Evolutionary conservation across 352 stramenopile species (phyloP).

Genomic region (Pythium aristosporum): DNA sequence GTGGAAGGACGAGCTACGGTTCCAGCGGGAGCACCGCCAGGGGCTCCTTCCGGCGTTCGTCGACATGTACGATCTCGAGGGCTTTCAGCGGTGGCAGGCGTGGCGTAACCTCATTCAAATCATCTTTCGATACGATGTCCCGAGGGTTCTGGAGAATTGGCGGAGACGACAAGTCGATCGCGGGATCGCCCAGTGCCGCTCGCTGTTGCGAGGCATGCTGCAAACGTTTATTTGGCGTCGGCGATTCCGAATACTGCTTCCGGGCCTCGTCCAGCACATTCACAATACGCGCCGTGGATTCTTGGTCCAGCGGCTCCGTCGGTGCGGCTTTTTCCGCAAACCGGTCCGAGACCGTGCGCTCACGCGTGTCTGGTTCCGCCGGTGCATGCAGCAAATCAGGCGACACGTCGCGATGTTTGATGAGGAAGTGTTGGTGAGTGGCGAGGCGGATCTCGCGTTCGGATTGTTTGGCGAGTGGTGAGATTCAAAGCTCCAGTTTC

Average conservation of each 20-base stretch:
- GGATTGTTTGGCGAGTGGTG: conserved; percentile 2
- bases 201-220: neutral
- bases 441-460: neutral
- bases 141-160: neutral
- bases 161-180: neutral
- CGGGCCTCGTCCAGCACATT: neutral
- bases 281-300: neutral
- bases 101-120: neutral
- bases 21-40: neutral
- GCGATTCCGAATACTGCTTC: neutral
- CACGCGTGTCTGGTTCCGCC: neutral
- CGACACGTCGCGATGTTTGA: neutral
- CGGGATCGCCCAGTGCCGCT: neutral
- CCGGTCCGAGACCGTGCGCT: neutral
- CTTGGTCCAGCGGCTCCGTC: neutral
- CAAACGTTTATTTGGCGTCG: conserved; percentile 10
- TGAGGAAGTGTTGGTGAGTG: neutral
- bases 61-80: conserved; percentile 31
- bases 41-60: conserved; percentile 26
- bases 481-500: too few species aligned
- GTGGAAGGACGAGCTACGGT: conserved; percentile 27
- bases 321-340: neutral
- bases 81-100: conserved; percentile 24
- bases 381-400: neutral
- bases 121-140: neutral